These are phyloP conservation scores for Rhizophagus sp. DNA, from an alignment of 192 early-diverging fungal species.

Conservation along the genomic window DNA sequence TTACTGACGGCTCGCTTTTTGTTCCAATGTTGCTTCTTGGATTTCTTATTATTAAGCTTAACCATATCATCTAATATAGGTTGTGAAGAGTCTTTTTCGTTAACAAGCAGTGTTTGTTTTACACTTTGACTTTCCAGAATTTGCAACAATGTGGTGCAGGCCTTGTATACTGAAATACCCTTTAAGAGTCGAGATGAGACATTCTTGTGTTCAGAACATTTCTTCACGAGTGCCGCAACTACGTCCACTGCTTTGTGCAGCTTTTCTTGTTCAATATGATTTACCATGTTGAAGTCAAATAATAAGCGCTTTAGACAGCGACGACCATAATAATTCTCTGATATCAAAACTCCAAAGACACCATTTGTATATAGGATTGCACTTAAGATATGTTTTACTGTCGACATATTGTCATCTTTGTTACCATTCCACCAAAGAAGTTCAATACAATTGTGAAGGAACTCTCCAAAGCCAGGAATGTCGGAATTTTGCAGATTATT, in stretches of 20 bases:
- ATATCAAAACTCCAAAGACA: conserved; percentile 1
- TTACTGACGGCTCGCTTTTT: no score
- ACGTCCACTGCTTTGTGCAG: not conserved
- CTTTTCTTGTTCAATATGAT: not conserved
- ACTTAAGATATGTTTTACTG: not conserved
- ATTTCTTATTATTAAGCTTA: not conserved
- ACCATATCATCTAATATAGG: not conserved
- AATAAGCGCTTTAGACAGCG: conserved; percentile 1
- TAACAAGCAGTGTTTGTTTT: no score
- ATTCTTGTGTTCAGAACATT: conserved; percentile 15
- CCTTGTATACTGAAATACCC: not conserved
- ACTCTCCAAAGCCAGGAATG: not conserved
- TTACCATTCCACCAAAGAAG: not conserved
- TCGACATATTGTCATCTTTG: not conserved
- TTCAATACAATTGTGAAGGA: not conserved
- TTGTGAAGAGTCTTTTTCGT: not conserved
- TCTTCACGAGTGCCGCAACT: not conserved
- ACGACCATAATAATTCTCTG: not conserved
- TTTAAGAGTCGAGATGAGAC: not conserved
- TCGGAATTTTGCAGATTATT: not conserved
- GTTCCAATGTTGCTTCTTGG: not conserved
- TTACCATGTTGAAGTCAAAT: not conserved
- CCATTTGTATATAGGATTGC: not conserved
- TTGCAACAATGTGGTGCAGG: not conserved
- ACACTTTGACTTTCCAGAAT: not conserved